Conservation (phyloP, 1,284 basidiomycete genomes). For the Cystobasidium sp. region DNA sequence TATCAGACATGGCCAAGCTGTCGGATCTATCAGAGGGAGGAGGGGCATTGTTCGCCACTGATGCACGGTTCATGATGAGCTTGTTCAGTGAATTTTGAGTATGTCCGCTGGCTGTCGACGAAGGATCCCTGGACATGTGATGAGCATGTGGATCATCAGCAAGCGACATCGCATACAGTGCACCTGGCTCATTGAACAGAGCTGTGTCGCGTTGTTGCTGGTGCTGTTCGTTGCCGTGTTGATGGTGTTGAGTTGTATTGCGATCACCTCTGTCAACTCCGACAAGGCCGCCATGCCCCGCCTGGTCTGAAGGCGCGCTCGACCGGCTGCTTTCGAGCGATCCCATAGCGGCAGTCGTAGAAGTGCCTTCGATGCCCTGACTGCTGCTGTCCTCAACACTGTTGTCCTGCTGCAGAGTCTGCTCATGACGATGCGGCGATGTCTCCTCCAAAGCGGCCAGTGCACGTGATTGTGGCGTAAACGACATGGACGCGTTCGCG, state of each 20-base stretch:
- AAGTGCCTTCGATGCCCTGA: neutral
- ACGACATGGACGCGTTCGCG: neutral
- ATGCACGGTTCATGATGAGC: slow-evolving; percentile 25
- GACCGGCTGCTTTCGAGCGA: neutral
- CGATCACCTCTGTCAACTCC: slow-evolving; percentile 5
- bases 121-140: neutral
- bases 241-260: neutral
- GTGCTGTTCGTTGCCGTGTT: neutral
- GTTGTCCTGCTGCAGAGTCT: slow-evolving; percentile 2
- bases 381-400: neutral
- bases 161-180: slow-evolving; percentile 33
- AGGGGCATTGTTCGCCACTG: neutral
- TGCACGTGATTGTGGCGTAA: slow-evolving; percentile 12
- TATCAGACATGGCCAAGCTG: slow-evolving; percentile 1
- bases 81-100: slow-evolving; percentile 3
- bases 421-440: neutral
- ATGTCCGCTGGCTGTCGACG: neutral
- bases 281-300: neutral
- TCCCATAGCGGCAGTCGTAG: neutral
- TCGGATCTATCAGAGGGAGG: slow-evolving; percentile 7
- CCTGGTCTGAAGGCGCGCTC: neutral
- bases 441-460: neutral
- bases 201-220: slow-evolving; percentile 3
- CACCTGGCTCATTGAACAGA: slow-evolving; percentile 30
- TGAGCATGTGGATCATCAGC: neutral